Conservation (phyloP, 2,329 filamentous ascomycete genomes). For the Plenodomus tracheiphilus region DNA sequence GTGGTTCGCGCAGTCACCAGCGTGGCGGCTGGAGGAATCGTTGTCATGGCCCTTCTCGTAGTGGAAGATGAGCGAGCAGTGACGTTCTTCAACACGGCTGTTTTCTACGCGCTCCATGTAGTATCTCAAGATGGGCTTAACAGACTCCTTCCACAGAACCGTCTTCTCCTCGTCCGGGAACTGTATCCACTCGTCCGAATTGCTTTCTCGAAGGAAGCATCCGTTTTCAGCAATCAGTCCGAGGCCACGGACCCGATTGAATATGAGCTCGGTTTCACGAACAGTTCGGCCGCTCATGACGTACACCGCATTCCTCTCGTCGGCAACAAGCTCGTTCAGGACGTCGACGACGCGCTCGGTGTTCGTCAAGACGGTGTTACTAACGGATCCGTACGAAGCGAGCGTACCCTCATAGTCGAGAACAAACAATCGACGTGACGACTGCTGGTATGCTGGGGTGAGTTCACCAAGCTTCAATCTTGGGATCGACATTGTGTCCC, state of each 20-base stretch:
- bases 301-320: constrained; percentile 83
- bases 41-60: constrained; percentile 81
- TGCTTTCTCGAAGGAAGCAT: constrained; percentile 79
- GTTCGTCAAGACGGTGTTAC: constrained; percentile 81
- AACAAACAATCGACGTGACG: constrained; percentile 76
- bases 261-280: constrained; percentile 84
- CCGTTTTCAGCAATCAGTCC: constrained; percentile 95
- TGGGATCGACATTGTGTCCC: constrained; percentile 84
- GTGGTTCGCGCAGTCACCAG: constrained; percentile 87
- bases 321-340: constrained; percentile 77
- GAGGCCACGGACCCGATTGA: constrained; percentile 78
- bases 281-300: constrained; percentile 90
- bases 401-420: constrained; percentile 94
- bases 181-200: constrained; percentile 70
- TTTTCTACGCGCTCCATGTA: constrained; percentile 89
- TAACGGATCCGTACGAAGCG: constrained; percentile 82
- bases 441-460: constrained; percentile 65
- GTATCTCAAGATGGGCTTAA: constrained; percentile 81
- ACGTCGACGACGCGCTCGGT: constrained; percentile 84
- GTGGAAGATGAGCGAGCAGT: constrained; percentile 89
- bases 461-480: constrained; percentile 73
- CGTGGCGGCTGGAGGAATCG: constrained; percentile 74
- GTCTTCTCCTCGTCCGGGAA: constrained; percentile 75
- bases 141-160: constrained; percentile 78
- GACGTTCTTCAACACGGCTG: constrained; percentile 85